Conservation (phyloP, 2,329 filamentous ascomycete species). For the Penicillium fuscoglaucum region DNA sequence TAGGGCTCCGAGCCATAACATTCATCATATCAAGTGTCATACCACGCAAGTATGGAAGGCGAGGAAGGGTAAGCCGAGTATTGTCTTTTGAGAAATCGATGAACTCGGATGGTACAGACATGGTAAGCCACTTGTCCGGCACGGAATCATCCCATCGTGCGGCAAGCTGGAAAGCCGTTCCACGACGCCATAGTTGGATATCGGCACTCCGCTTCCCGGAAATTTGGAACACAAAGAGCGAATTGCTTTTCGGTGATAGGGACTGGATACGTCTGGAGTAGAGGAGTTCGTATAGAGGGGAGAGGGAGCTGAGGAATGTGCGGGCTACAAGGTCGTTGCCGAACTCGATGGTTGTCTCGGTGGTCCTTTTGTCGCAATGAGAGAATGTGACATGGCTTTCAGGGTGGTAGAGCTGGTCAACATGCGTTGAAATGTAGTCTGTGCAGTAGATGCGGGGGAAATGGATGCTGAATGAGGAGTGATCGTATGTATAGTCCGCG, state of each 20-base stretch:
- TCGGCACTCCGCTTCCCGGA: slow-evolving; percentile 31
- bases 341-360: slow-evolving; percentile 23
- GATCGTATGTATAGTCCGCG: slow-evolving; percentile 30
- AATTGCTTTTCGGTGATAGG: slow-evolving; percentile 28
- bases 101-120: slow-evolving; percentile 20
- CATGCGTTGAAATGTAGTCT: slow-evolving; percentile 35
- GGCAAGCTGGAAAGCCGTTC: slow-evolving; percentile 26
- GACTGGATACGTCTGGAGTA: slow-evolving; percentile 31
- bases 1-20: slow-evolving; percentile 29
- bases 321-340: slow-evolving; percentile 19
- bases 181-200: slow-evolving; percentile 33
- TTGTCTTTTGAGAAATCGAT: slow-evolving; percentile 21
- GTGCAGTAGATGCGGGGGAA: slow-evolving; percentile 30
- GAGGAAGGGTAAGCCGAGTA: slow-evolving; percentile 25
- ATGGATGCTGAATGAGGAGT: slow-evolving; percentile 25
- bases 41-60: slow-evolving; percentile 25
- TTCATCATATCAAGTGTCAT: slow-evolving; percentile 31
- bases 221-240: slow-evolving; percentile 24
- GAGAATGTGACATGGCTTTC: slow-evolving; percentile 30
- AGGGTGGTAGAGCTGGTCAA: slow-evolving; percentile 31
- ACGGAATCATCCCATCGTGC: slow-evolving; percentile 30
- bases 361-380: slow-evolving; percentile 31
- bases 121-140: slow-evolving; percentile 33
- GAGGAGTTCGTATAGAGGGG: slow-evolving; percentile 27
- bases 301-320: slow-evolving; percentile 31